A percentile compares a stretch with the other conserved stretches of the same genome.
These are phyloP conservation scores for Leccinellum albellum DNA, from an alignment of 768 basidiomycete genomes.

Conservation along the genomic window DNA sequence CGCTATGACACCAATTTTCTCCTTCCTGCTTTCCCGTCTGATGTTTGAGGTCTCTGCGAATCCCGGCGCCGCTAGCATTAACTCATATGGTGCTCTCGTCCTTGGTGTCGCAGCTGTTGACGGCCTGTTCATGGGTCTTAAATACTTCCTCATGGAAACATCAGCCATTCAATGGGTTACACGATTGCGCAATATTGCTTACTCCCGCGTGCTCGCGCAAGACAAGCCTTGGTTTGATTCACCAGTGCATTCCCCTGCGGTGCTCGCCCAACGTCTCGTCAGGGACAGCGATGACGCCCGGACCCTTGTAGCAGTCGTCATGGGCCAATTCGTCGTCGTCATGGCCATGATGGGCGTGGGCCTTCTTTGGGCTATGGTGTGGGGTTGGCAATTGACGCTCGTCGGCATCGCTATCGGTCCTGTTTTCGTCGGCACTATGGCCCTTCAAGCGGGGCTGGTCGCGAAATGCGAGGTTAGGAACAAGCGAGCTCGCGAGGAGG, in stretches of 20 bases:
- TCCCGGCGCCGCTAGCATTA: conserved; percentile 62
- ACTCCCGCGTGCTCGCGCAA: conserved; percentile 62
- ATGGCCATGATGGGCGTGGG: conserved; percentile 78
- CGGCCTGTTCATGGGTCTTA: conserved; percentile 68
- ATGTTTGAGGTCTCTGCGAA: conserved; percentile 73
- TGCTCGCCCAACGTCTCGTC: conserved; percentile 70
- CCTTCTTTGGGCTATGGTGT: conserved; percentile 81
- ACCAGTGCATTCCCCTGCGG: conserved; percentile 51
- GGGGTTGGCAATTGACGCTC: conserved; percentile 91
- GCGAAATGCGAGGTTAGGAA: conserved; percentile 71
- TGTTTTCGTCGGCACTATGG: conserved; percentile 73
- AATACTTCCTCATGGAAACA: conserved; percentile 79
- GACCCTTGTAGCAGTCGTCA: conserved; percentile 66
- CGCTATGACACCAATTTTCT: conserved; percentile 88
- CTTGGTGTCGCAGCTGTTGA: conserved; percentile 74
- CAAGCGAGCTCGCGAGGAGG: conserved; percentile 82
- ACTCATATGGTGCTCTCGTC: conserved; percentile 67
- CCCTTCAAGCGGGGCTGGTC: conserved; percentile 68
- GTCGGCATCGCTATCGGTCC: conserved; percentile 86
- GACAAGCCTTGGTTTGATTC: conserved; percentile 88
- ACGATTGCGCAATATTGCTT: conserved; percentile 52
- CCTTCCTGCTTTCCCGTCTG: conserved; percentile 79
- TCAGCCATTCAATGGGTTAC: conserved; percentile 74
- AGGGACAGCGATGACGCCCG: conserved; percentile 91
- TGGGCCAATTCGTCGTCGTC: conserved; percentile 72